Percentiles rank a stretch among this genome's conserved stretches.
Conservation (phyloP, 148 eudicot species). For the Cornus florida region DNA sequence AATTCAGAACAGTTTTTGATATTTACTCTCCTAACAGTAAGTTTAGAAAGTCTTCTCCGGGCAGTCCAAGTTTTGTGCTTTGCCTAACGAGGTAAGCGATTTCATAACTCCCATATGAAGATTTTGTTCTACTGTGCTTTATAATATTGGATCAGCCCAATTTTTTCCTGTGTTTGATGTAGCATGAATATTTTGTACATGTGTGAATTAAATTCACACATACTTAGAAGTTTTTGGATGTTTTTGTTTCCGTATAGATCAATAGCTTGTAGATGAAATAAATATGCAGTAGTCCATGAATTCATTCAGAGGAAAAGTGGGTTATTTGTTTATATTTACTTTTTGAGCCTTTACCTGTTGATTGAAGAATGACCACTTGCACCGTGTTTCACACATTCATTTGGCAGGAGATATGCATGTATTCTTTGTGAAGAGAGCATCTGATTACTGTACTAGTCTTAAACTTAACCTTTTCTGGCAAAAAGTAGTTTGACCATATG, state of each 20-base stretch:
- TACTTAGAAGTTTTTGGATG: no score
- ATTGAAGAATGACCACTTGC: no score
- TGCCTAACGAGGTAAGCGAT: constrained; percentile 59
- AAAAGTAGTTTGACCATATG: no score
- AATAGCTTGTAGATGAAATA: not conserved
- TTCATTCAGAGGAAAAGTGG: not conserved
- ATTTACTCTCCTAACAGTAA: constrained; percentile 87
- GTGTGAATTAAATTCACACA: not conserved
- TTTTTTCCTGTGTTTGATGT: not conserved
- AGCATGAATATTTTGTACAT: not conserved
- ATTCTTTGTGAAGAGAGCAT: no score
- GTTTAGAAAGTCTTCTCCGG: constrained; percentile 84
- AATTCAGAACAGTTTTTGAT: constrained; percentile 56
- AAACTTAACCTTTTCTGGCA: no score
- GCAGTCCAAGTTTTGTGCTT: constrained; percentile 65
- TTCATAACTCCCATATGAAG: not conserved
- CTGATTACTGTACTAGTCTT: no score
- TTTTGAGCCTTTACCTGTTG: no score
- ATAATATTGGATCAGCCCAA: not conserved
- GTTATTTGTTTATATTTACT: no score
- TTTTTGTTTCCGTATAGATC: not conserved
- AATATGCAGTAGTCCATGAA: not conserved
- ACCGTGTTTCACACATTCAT: no score
- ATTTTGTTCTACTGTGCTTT: not conserved
- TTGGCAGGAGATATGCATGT: no score